Percentiles rank a stretch among this genome's conserved stretches.
Evolutionary conservation across 345 rosid species (phyloP).

Genomic region (Heritiera fomes): DNA sequence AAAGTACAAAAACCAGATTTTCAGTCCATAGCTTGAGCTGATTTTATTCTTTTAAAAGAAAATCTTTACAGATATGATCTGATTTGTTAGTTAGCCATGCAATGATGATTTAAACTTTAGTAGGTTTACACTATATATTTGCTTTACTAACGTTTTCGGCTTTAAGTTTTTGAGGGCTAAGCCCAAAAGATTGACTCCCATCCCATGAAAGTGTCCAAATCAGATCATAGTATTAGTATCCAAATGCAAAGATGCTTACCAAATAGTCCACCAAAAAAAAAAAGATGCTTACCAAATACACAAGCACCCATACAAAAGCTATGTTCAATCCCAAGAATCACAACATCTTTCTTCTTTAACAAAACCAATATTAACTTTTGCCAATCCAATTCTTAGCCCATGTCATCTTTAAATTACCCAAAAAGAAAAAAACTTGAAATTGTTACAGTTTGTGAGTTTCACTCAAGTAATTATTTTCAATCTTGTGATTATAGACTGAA

Average conservation of each 20-base stretch:
- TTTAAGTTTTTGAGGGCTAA: background rate
- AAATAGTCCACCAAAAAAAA: background rate
- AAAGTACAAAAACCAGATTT: background rate
- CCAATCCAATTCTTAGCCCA: background rate
- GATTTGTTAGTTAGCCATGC: slow-evolving; percentile 3
- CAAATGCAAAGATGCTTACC: background rate
- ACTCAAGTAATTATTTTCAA: too few species aligned
- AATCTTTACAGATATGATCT: background rate
- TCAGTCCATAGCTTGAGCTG: background rate
- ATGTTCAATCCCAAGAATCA: background rate
- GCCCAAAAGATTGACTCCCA: slow-evolving; percentile 23
- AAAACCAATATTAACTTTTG: background rate
- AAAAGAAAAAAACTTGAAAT: background rate
- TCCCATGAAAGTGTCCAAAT: background rate
- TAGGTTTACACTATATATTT: background rate
- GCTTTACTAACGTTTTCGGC: background rate
- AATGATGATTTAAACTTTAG: slow-evolving; percentile 19
- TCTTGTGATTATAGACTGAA: too few species aligned
- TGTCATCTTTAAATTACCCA: background rate
- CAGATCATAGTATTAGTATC: too few species aligned
- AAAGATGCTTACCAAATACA: background rate
- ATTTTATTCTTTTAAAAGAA: background rate
- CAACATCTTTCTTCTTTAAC: background rate
- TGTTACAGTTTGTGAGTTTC: too few species aligned
- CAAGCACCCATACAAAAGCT: background rate